Evolutionary conservation across 495 filamentous ascomycete genomes (phyloP).

Genomic region (Penicillium robsamsonii): DNA sequence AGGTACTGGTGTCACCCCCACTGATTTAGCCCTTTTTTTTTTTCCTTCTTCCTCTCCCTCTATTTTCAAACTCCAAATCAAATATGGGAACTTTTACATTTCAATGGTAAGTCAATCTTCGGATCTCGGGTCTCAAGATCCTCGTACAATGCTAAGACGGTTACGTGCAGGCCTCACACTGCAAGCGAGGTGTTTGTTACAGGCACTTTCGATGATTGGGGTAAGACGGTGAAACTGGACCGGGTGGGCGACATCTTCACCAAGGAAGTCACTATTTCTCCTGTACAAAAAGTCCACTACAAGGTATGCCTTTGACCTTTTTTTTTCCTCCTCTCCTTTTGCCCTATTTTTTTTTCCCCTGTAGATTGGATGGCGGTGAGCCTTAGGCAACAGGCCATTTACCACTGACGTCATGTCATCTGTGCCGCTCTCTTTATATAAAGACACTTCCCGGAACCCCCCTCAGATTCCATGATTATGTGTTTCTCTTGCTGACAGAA

Average conservation of each 20-base stretch:
- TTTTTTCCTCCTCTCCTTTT: slow-evolving; percentile 8
- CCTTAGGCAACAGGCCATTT: slow-evolving; percentile 5
- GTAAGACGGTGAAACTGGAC: slow-evolving; percentile 75
- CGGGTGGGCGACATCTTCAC: slow-evolving; percentile 67
- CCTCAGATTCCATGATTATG: background rate
- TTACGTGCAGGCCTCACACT: slow-evolving; percentile 61
- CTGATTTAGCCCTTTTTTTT: slow-evolving; percentile 2
- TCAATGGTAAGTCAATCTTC: slow-evolving; percentile 38
- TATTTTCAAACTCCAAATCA: background rate
- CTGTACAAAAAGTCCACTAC: slow-evolving; percentile 69
- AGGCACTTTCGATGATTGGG: slow-evolving; percentile 94
- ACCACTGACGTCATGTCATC: slow-evolving; percentile 35
- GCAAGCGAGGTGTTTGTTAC: slow-evolving; percentile 90
- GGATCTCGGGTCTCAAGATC: slow-evolving; percentile 9
- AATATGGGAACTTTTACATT: slow-evolving; percentile 45
- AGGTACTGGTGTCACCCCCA: slow-evolving; percentile 20
- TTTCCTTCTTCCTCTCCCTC: slow-evolving; percentile 2
- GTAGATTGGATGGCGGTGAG: slow-evolving; percentile 24
- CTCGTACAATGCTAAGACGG: slow-evolving; percentile 33
- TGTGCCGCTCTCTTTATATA: slow-evolving; percentile 4
- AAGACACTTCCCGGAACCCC: slow-evolving; percentile 8
- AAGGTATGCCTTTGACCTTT: slow-evolving; percentile 58
- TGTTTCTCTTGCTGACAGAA: slow-evolving; percentile 14
- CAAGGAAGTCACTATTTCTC: slow-evolving; percentile 72
- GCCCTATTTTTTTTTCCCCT: slow-evolving; percentile 2